Base-by-base conservation (phyloP, 495 filamentous ascomycete species). In the Thermochaetoides thermophila region DNA sequence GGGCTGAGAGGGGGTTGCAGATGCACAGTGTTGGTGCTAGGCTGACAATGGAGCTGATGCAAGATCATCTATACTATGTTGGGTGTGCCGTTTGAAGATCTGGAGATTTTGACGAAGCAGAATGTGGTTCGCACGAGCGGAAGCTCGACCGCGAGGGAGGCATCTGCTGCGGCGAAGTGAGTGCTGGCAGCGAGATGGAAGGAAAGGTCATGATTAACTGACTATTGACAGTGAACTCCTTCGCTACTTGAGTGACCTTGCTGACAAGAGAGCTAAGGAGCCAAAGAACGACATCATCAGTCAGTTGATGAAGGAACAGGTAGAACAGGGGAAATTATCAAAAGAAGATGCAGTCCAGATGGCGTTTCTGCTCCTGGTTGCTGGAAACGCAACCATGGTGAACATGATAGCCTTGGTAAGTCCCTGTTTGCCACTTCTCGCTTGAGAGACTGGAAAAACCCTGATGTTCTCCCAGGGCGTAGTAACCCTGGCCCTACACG, bases 11-110 rank as follows among this genome's bases (percentile, higher is more conserved):
- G n/a, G n/a, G n/a, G n/a, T n/a, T n/a, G n/a, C n/a, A n/a, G n/a
- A n/a, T n/a, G n/a, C n/a, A n/a, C n/a, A n/a, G n/a, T n/a, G n/a
- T n/a, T n/a, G n/a, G n/a, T n/a, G n/a, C n/a, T n/a, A n/a, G n/a
- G n/a, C n/a, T n/a, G n/a, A n/a, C n/a, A n/a, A n/a, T n/a, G n/a
- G n/a, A n/a, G n/a, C n/a, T n/a, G n/a, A n/a, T n/a, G n/a, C 7
- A 17, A 64, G 59, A 66, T 61, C 43, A 63, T 66, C 29, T 66
- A 66, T 42, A 53, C 52, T 24, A 59, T 64, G 21, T 50, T 64
- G 3, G 61, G 62, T 6, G 57, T 64, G 14, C 58, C 62, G 2
- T 55, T 64, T 27, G 50, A 59, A n/a, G 62, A 64, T 34, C 52
- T 64, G 10, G 48, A 45, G 17, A 58, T 53, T 18, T 43, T 66